Percentiles rank a stretch among this genome's conserved stretches.
Evolutionary conservation across 2,329 filamentous ascomycete species (phyloP).

Genomic region (Kalaharituber pfeilii): DNA sequence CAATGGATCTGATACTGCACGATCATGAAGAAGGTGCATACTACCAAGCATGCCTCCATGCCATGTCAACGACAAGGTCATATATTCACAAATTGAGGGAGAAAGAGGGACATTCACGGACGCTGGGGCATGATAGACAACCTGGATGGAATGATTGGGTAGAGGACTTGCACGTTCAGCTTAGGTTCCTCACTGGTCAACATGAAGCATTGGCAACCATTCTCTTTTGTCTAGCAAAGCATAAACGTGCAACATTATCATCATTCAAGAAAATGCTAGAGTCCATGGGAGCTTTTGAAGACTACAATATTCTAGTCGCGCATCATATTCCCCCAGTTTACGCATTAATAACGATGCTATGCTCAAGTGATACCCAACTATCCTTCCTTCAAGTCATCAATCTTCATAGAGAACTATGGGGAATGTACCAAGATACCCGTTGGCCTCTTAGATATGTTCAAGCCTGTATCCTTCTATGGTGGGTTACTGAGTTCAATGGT

Average conservation of each 20-base stretch:
- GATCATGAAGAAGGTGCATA: not conserved
- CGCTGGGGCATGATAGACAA: slow-evolving; percentile 48
- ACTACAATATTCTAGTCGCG: slow-evolving; percentile 55
- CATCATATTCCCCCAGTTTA: slow-evolving; percentile 71
- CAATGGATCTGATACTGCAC: slow-evolving; percentile 41
- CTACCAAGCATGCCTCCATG: not conserved
- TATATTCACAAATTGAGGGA: slow-evolving; percentile 53
- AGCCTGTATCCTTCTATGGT: slow-evolving; percentile 63
- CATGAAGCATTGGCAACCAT: slow-evolving; percentile 80
- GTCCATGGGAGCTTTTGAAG: slow-evolving; percentile 51
- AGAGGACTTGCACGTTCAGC: slow-evolving; percentile 64
- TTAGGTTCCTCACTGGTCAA: slow-evolving; percentile 64
- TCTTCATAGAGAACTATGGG: slow-evolving; percentile 51
- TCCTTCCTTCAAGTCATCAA: slow-evolving; percentile 51
- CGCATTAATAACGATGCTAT: slow-evolving; percentile 59
- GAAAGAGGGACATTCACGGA: slow-evolving; percentile 53
- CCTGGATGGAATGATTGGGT: slow-evolving; percentile 37
- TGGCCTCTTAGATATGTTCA: slow-evolving; percentile 64
- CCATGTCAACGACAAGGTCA: not conserved
- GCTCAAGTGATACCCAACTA: slow-evolving; percentile 52
- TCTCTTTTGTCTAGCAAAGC: slow-evolving; percentile 59
- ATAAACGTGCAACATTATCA: slow-evolving; percentile 47
- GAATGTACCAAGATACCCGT: slow-evolving; percentile 45
- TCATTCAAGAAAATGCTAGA: slow-evolving; percentile 60
- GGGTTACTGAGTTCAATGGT: slow-evolving; percentile 84